phyloP scores from a whole-genome alignment of 371 early-diverging fungal species.

The Mortierella sp. region DNA sequence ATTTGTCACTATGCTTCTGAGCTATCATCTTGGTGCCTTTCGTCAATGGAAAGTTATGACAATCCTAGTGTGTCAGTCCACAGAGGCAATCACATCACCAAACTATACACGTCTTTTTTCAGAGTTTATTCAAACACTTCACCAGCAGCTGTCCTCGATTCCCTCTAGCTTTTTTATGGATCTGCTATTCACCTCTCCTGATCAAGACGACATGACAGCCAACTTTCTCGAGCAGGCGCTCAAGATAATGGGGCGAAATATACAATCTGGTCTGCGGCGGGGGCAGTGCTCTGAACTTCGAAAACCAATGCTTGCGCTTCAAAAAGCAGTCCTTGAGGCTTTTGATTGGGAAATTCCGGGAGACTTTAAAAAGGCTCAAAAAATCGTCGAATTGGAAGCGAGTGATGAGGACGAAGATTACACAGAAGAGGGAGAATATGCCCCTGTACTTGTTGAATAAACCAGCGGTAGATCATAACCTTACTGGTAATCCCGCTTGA shows the following conservation, averaged over 20 bases:
- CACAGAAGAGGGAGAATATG: conserved; percentile 55
- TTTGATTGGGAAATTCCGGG: conserved; percentile 57
- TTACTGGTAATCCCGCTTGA: too few relatives aligned
- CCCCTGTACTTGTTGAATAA: conserved; percentile 54
- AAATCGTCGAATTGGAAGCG: conserved; percentile 25
- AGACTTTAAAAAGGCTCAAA: conserved; percentile 41
- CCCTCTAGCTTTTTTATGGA: conserved; percentile 57
- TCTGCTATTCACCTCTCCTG: conserved; percentile 51
- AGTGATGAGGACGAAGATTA: conserved; percentile 43
- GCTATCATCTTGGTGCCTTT: conserved; percentile 55
- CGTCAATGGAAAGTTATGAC: conserved; percentile 56
- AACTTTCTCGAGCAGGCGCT: conserved; percentile 49
- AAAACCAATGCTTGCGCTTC: conserved; percentile 44
- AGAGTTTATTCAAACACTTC: conserved; percentile 39
- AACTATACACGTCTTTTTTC: conserved; percentile 33
- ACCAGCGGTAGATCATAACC: not conserved
- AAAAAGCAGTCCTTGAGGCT: conserved; percentile 40
- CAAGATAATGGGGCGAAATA: conserved; percentile 32
- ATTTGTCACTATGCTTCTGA: conserved; percentile 52
- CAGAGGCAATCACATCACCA: conserved; percentile 40
- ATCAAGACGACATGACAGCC: conserved; percentile 55
- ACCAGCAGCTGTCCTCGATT: conserved; percentile 45
- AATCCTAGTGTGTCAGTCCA: conserved; percentile 51
- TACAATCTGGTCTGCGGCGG: conserved; percentile 31
- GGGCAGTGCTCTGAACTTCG: conserved; percentile 43